Evolutionary conservation across 805 yeast genomes (phyloP), one percentile per base, ranked within the genome.

Genomic region (Candida maltosa): DNA sequence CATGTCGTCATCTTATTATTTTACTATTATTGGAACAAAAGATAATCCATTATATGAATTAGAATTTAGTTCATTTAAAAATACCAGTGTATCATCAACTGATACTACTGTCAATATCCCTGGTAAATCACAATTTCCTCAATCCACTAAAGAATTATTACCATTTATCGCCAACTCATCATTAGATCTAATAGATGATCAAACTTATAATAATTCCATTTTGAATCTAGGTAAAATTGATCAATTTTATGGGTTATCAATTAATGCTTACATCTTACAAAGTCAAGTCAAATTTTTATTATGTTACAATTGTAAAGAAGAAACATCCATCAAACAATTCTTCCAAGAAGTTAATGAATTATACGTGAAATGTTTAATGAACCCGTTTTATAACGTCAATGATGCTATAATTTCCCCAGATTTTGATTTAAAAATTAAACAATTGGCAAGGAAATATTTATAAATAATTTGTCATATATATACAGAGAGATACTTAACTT

Each of bases 111-210:
- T 16, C 4, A 17, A 32, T 15, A 39, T 54, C 3, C 65, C 68
- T 1, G 94, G 94, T 0, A 62, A 60, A 25, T 66, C 82, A 6
- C 68, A 69, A 51, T 83, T 88, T 46, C 72, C 89, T 1, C 65
- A 75, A 6, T 85, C 80, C 32, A 75, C 87, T 56, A 73, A 74
- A 47, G 96, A 91, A 51, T 62, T 91, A 24, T 80, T 83, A 46
- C 97, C 96, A 16, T 91, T 88, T 51, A 80, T 93, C 19, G 74
- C 89, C 23, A 95, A 93, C 52, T 76, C 96, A 1, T 78, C 97
- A 2, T 60, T 93, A 24, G 98, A 93, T 56, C 70, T 93, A n/a
- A 79, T 93, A 0, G 96, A 93, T 44, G 96, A 89, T 48, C 60
- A 78, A 2, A 97, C 88, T 53, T 88, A 95, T 91, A 74, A 76